Conservation (phyloP, 345 rosid genomes). For the Chamaenerion angustifolium region DNA sequence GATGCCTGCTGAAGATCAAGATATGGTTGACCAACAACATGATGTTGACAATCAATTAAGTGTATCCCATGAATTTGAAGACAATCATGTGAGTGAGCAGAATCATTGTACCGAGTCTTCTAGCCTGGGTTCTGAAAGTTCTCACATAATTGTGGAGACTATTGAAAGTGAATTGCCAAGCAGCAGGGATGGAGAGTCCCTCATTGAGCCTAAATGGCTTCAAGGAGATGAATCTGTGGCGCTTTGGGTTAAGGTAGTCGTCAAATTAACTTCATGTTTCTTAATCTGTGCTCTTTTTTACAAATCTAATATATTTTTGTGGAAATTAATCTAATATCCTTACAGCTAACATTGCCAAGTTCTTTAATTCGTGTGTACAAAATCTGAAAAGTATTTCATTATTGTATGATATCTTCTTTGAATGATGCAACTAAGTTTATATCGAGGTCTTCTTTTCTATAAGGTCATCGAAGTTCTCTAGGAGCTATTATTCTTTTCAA, state of each 20-base stretch:
- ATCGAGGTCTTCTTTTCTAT: no score
- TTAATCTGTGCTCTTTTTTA: no score
- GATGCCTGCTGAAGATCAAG: conserved; percentile 17
- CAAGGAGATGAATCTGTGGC: conserved; percentile 75
- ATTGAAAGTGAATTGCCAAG: conserved; percentile 34
- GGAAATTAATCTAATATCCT: neutral
- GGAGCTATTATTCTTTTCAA: no score
- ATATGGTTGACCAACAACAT: conserved; percentile 16
- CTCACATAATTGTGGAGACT: conserved; percentile 28
- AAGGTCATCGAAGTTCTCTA: no score
- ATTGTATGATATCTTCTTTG: no score
- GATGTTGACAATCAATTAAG: conserved; percentile 27
- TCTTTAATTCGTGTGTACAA: no score
- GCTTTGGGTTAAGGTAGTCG: conserved; percentile 96
- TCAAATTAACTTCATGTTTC: no score
- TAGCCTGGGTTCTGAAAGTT: conserved; percentile 25
- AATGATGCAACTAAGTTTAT: no score
- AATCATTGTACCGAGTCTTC: conserved; percentile 19
- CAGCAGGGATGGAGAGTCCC: conserved; percentile 38
- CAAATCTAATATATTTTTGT: neutral
- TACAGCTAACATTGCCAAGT: neutral
- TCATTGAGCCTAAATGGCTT: conserved; percentile 67
- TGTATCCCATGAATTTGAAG: conserved; percentile 40
- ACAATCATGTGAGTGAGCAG: conserved; percentile 28
- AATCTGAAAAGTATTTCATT: no score